phyloP scores from a whole-genome alignment of 176 grass and related monocot genomes.

The Musa schizocarpa region DNA sequence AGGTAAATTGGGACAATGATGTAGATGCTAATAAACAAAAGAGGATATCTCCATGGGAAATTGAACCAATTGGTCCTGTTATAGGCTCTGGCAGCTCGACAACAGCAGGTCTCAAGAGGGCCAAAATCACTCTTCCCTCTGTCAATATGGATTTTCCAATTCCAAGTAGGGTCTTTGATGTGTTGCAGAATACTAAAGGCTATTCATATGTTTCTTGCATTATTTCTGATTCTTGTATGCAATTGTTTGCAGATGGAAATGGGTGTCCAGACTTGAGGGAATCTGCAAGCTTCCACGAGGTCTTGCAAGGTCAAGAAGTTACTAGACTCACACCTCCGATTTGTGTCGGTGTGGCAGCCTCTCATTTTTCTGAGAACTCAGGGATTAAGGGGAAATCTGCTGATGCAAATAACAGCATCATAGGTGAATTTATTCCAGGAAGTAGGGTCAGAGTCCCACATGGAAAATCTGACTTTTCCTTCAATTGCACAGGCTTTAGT shows the following conservation, averaged over 20 bases:
- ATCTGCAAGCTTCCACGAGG: conserved; percentile 82
- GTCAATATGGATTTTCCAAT: conserved; percentile 32
- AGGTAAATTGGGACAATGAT: conserved; percentile 87
- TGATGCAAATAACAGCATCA: conserved; percentile 27
- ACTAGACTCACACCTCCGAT: conserved; percentile 42
- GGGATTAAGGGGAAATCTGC: conserved; percentile 26
- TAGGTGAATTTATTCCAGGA: conserved; percentile 25
- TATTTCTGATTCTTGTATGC: not conserved
- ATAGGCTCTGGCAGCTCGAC: conserved; percentile 36
- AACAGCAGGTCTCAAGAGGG: conserved; percentile 43
- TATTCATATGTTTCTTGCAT: not conserved
- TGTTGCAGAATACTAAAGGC: not conserved
- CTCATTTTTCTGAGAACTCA: conserved; percentile 29
- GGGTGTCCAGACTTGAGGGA: conserved; percentile 47
- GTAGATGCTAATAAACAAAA: conserved; percentile 32
- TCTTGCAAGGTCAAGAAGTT: conserved; percentile 99
- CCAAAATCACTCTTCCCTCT: conserved; percentile 48
- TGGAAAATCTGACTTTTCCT: conserved; percentile 43
- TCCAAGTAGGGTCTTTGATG: conserved; percentile 42
- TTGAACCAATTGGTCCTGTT: conserved; percentile 52
- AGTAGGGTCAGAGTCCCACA: conserved; percentile 35
- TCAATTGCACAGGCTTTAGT: conserved; percentile 72
- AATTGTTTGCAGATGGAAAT: conserved; percentile 53
- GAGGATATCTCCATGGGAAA: conserved; percentile 92
- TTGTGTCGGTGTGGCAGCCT: conserved; percentile 36